Evolutionary conservation across 2,329 filamentous ascomycete species (phyloP), one percentile per base, ranked within the genome.

Genomic region (Aspergillus persii): DNA sequence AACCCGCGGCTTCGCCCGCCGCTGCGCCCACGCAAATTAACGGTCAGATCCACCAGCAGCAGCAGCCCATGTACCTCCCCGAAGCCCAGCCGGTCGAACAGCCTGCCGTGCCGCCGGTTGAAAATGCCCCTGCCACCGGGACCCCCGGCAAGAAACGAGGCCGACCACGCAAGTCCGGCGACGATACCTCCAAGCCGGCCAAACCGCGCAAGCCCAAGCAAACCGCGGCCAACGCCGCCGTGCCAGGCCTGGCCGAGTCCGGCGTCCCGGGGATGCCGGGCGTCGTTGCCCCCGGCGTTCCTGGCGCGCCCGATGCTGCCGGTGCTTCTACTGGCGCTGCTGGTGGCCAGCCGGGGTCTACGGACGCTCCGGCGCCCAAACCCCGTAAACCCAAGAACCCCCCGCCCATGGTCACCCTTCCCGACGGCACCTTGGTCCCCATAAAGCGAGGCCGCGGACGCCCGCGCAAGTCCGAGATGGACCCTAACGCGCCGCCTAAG

Each of bases 91-190:
- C 15, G 12, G 36, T 12, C 11, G 36, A 41, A 15, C 36, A 41
- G 15, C 36, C 36, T n/a, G 36, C 15, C 5, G 36, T 15, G 8
- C 36, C 46, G 5, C 49, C 57, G 4, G 51, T 61, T 6, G 58
- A 50, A 9, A 52, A 59, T 4, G 12, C 47, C 15, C 27, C 39
- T 15, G 36, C n/a, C n/a, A 57, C 56, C 11, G 60, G 56, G 18
- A 60, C 63, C 6, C 63, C 63, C n/a, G n/a, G 12, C 36, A 58
- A 57, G 30, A 71, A 71, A 49, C 68, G 71, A 54, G 71, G 71
- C 50, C 71, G 71, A 30, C 71, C 71, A 9, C 70, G 71, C 36
- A 73, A 73, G 52, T 59, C 60, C 7, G 49, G 63, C 11, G 64
- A 66, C 48, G 63, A 61, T 39, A 59, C 6, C 12, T 3, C 54